Evolutionary conservation across 108 stramenopile genomes (phyloP).

Genomic region (Stephanodiscus triporus): DNA sequence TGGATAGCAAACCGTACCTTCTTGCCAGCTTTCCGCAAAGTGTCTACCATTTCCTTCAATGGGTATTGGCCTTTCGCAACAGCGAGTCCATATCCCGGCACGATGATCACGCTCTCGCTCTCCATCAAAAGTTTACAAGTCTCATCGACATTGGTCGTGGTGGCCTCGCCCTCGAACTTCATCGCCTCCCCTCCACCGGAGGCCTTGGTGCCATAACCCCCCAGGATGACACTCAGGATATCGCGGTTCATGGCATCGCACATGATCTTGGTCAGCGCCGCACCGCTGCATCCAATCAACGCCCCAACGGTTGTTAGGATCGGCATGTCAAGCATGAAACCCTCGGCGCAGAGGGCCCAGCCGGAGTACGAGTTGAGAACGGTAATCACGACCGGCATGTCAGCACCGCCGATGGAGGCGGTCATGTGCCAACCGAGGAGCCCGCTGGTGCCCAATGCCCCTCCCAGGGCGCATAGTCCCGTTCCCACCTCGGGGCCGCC

Average conservation of each 20-base stretch:
- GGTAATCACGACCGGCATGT: constrained; percentile 99
- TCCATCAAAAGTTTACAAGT: constrained; percentile 86
- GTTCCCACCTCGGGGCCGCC: constrained; percentile 75
- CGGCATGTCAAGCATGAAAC: constrained; percentile 99
- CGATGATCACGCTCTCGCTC: constrained; percentile 91
- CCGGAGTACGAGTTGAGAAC: constrained; percentile 96
- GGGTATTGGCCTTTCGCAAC: constrained; percentile 99
- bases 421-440: constrained; percentile 95
- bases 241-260: constrained; percentile 99
- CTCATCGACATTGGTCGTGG: constrained; percentile 86
- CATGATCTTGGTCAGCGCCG: constrained; percentile 98
- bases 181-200: constrained; percentile 89
- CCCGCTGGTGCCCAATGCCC: constrained; percentile 85
- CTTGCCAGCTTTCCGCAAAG: constrained; percentile 86
- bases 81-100: constrained; percentile 98
- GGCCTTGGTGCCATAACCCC: constrained; percentile 92
- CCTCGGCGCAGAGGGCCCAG: constrained; percentile 98
- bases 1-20: constrained; percentile 96
- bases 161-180: constrained; percentile 91
- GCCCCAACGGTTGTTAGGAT: constrained; percentile 98
- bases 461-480: constrained; percentile 81
- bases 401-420: constrained; percentile 97
- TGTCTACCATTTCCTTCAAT: constrained; percentile 92
- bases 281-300: constrained; percentile 98
- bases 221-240: constrained; percentile 95